Evolutionary conservation across 1,139 yeast species (phyloP), one percentile per base, ranked within the genome.

Genomic region (Saccharomyces hybrid): DNA sequence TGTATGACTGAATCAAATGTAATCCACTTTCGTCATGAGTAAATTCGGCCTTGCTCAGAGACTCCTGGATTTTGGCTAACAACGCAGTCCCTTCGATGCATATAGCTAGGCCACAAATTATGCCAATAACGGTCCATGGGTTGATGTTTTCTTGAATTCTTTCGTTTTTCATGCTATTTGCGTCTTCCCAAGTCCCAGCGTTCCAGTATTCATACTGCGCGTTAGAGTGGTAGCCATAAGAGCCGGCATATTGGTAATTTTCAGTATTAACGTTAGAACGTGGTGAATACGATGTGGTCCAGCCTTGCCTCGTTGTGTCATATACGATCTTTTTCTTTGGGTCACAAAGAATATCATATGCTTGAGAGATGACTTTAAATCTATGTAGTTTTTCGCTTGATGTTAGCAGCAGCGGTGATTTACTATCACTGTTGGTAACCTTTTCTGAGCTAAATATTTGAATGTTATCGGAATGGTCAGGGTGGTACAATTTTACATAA

Each of bases 401-500:
- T 0, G 76, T 69, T 29, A 76, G 59, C 51, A 52, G 42, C 16
- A 50, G 41, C 7, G 25, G 26, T 6, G 48, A 46, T 44, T 42
- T 51, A 23, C 41, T 14, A 20, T 42, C 5, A n/a, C 27, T 41
- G 11, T 56, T 48, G 28, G 55, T 65, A 26, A 74, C 64, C 13
- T 70, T 59, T 4, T 71, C 63, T 5, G 60, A 65, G 14, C 70
- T 58, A 13, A 65, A 64, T 13, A 75, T 68, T 4, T 84, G 72
- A 9, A 38, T 38, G 7, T 38, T 38, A 20, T 38, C 44, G 9
- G 44, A 38, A 38, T 38, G 44, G 71, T 93, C 99, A 0, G 99
- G 98, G 64, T 93, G 98, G 65, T 93, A 91, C 6, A 83, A 66
- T 68, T 88, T 89, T 14, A 95, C 93, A 54, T 83, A 78, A 54